Evolutionary conservation across 331 rosid genomes (phyloP).

Genomic region (Ulmus americana): DNA sequence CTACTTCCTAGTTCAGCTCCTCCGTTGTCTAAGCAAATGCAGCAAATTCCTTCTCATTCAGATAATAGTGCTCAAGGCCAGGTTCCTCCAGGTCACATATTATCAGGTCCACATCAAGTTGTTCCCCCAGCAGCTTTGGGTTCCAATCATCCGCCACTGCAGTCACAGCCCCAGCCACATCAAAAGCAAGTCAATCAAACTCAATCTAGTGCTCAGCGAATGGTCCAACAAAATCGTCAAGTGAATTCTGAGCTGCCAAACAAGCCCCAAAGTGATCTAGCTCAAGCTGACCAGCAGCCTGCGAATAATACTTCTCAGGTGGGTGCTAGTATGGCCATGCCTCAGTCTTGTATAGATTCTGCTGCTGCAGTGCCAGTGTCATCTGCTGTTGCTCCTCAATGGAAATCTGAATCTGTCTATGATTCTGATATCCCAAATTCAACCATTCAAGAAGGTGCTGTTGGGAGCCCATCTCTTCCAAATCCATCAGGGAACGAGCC

Average conservation of each 20-base stretch:
- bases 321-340: constrained; percentile 36
- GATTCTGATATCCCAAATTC: constrained; percentile 50
- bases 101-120: constrained; percentile 47
- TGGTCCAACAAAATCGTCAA: constrained; percentile 52
- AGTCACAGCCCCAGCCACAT: constrained; percentile 41
- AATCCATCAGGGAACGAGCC: constrained; percentile 53
- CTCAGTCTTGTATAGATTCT: constrained; percentile 49
- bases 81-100: constrained; percentile 45
- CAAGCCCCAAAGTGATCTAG: constrained; percentile 50
- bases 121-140: constrained; percentile 30
- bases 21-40: constrained; percentile 53
- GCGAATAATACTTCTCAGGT: constrained; percentile 40
- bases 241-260: constrained; percentile 50
- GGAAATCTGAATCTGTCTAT: constrained; percentile 59
- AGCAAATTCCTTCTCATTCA: constrained; percentile 52
- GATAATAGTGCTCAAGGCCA: constrained; percentile 57
- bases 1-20: constrained; percentile 46
- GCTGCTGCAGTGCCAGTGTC: constrained; percentile 37
- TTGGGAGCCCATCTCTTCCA: constrained; percentile 49
- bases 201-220: constrained; percentile 56
- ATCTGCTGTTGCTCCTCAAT: constrained; percentile 50
- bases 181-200: constrained; percentile 64
- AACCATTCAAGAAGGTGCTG: constrained; percentile 38
- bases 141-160: constrained; percentile 55
- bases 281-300: constrained; percentile 61